Evolutionary conservation across 306 rosid genomes (phyloP), one percentile per base, ranked within the genome.

Genomic region (Dryas octopetala): DNA sequence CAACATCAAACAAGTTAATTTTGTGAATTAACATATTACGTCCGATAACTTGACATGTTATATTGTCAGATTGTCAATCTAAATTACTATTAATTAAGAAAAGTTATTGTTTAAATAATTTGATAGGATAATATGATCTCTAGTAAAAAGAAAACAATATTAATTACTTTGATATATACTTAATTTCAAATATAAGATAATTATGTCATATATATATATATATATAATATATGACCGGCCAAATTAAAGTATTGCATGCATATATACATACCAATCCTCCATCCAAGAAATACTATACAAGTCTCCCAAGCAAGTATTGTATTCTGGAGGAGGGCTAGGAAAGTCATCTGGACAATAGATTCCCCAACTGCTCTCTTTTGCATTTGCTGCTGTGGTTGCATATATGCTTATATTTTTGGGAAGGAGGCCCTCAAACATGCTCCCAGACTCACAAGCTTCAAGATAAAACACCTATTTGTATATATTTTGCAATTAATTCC

Each of bases 371-470:
- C 6, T 14, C 78, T 93, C 95, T 0, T 0, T 0, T 74, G 87
- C 74, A 81, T 87, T 88, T 44, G 98, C 43, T 38, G 96, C 88
- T 1, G 98, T 90, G 7, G 88, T 85, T 54, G 80, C 93, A 47
- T 87, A 93, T 32, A 90, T 82, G 44, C 48, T 74, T n/a, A 87
- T 55, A 61, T 90, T 55, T 12, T 71, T 41, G 4, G 95, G 86
- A 50, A 90, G 93, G 41, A 89, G 58, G 16, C 97, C 95, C 8
- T 85, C 90, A 62, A 93, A 93, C 46, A 93, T 83, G 59, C 97
- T 90, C 72, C 97, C 98, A 5, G 90, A 14, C n/a, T 90, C 93
- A 50, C 98, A 93, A 7, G 98, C 93, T 82, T 93, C 98, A 13
- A 90, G 0, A 71, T 93, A 93, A 47, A 93, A 66, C 44, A 91